Evolutionary conservation across 257 asterid species (phyloP).

Genomic region (Schizonepeta tenuifolia): DNA sequence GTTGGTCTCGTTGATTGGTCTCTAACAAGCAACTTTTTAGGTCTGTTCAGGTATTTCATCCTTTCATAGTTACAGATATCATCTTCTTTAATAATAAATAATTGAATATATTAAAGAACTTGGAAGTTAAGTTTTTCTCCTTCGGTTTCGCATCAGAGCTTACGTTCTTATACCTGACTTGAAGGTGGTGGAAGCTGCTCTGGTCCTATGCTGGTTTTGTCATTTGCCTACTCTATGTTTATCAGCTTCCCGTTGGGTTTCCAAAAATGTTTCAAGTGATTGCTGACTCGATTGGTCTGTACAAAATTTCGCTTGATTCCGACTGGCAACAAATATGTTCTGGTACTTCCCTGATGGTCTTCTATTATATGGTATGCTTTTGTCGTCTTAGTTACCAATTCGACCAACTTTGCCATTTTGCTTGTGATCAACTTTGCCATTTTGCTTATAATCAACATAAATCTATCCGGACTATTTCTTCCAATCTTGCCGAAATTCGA

Average conservation of each 20-base stretch:
- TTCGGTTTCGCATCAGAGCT: conserved; percentile 41
- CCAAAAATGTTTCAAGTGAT: conserved; percentile 48
- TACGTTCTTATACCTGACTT: conserved; percentile 43
- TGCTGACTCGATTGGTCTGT: conserved; percentile 63
- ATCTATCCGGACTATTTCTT: not conserved
- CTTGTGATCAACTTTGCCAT: conserved; percentile 22
- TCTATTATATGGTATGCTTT: conserved; percentile 74
- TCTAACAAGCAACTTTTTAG: conserved; percentile 84
- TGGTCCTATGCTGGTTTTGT: conserved; percentile 78
- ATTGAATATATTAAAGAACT: conserved; percentile 1
- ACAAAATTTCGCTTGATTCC: conserved; percentile 56
- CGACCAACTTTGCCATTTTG: conserved; percentile 25
- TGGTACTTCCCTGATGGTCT: conserved; percentile 68
- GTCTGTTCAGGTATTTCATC: conserved; percentile 80
- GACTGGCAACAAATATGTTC: conserved; percentile 79
- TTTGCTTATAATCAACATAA: conserved; percentile 26
- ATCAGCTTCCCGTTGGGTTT: conserved; percentile 71
- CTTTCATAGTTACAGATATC: conserved; percentile 25
- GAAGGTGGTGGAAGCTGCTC: conserved; percentile 92
- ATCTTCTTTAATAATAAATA: conserved; percentile 3
- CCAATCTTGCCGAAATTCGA: not conserved
- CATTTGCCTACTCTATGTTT: conserved; percentile 70
- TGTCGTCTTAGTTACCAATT: conserved; percentile 36
- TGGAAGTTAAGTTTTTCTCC: conserved; percentile 24
- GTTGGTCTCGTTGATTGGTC: conserved; percentile 94